phyloP scores from a whole-genome alignment of 2,329 filamentous ascomycete genomes.

The Cladosporium sp. region DNA sequence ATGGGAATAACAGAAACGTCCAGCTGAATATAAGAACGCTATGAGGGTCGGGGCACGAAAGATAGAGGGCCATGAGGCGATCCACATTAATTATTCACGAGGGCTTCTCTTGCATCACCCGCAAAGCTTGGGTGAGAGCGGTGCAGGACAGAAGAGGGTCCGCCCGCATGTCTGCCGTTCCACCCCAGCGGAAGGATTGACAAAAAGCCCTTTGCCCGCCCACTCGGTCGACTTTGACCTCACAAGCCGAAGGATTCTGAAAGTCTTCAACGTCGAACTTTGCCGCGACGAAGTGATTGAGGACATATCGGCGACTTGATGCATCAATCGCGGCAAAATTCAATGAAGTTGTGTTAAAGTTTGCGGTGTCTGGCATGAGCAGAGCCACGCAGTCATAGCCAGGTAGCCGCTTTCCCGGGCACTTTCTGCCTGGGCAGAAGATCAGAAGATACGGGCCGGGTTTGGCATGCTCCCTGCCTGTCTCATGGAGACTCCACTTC shows the following conservation, averaged over 20 bases:
- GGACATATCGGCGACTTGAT: background rate
- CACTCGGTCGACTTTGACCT: background rate
- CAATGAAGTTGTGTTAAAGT: background rate
- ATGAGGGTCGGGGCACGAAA: background rate
- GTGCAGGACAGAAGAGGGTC: background rate
- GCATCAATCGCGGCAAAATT: background rate
- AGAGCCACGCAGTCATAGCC: background rate
- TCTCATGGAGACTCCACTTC: too few species aligned
- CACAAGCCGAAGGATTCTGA: background rate
- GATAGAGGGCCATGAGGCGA: background rate
- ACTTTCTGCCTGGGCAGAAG: background rate
- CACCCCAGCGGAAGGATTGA: background rate
- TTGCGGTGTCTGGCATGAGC: background rate
- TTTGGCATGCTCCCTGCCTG: too few species aligned
- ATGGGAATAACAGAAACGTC: too few species aligned
- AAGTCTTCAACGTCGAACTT: background rate
- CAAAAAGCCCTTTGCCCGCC: background rate
- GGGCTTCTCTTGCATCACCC: constrained; percentile 7
- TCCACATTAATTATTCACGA: background rate
- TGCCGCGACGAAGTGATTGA: background rate
- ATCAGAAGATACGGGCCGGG: background rate
- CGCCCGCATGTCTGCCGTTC: background rate
- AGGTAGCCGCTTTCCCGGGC: background rate
- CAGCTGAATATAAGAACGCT: too few species aligned
- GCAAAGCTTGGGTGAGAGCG: background rate